Percentiles rank a stretch among this genome's conserved stretches.
Conservation (phyloP, 2,329 filamentous ascomycete genomes). For the Allantophomopsis lycopodina region DNA sequence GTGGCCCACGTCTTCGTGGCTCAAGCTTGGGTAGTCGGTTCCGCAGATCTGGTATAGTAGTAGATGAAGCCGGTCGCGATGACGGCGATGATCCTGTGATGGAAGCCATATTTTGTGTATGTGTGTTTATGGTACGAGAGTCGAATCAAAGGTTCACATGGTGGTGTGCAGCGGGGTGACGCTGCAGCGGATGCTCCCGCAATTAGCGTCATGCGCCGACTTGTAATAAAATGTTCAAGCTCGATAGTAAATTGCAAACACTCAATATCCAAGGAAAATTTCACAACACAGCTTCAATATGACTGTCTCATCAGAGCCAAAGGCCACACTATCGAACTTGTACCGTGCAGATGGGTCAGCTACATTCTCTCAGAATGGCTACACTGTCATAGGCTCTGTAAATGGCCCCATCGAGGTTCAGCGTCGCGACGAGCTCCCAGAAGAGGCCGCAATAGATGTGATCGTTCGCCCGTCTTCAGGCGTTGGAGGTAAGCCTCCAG, state of each 20-base stretch:
- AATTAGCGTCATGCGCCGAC: slow-evolving; percentile 1
- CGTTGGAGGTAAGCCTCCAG: slow-evolving; percentile 50
- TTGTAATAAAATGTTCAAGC: slow-evolving; percentile 1
- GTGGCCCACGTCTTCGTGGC: slow-evolving; percentile 41
- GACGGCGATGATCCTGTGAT: too few relatives aligned
- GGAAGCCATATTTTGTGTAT: too few relatives aligned
- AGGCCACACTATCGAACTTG: slow-evolving; percentile 36
- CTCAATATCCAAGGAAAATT: background rate
- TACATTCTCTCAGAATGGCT: slow-evolving; percentile 61
- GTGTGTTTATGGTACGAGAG: too few relatives aligned
- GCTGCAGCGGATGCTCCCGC: slow-evolving; percentile 2
- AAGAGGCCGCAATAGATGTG: slow-evolving; percentile 84
- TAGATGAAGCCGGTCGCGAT: too few relatives aligned
- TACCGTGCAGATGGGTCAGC: slow-evolving; percentile 69
- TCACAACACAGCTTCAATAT: slow-evolving; percentile 18
- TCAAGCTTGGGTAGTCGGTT: slow-evolving; percentile 53
- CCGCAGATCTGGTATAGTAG: slow-evolving; percentile 31
- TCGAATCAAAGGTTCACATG: too few relatives aligned
- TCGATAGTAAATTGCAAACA: background rate
- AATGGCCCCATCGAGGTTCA: slow-evolving; percentile 89
- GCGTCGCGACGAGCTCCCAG: slow-evolving; percentile 78
- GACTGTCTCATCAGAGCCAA: slow-evolving; percentile 31
- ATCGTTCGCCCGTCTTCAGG: slow-evolving; percentile 77
- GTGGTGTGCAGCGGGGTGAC: background rate
- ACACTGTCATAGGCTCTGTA: slow-evolving; percentile 70